Base-by-base conservation (phyloP, 352 stramenopile species). In the Pythium oligandrum region DNA sequence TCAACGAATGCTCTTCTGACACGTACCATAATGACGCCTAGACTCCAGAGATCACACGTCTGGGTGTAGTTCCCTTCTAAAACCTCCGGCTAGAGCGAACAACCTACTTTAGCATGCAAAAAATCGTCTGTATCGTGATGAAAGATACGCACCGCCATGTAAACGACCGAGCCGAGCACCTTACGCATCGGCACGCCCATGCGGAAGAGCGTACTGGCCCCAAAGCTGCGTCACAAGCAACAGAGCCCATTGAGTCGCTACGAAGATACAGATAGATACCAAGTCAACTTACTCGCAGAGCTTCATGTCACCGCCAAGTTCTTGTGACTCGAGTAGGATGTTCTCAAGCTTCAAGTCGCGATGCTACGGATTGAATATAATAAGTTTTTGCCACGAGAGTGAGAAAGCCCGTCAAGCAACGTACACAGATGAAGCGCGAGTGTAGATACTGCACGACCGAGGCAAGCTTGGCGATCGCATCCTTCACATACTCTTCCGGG, bases 281-380 rank as follows among this genome's bases (percentile, higher is more conserved):
- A 26, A 26, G 17, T 26, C 17, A 26, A 57, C 77, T 33, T 71
- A 92, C 82, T 93, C 82, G 78, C 82, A 93, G 36, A 93, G 74
- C 51, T 93, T 89, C 56, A 90, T 83, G 45, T 71, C 64, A 4
- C 69, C 73, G 3, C 73, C 76, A 6, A 71, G 54, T 10, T 78
- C 64, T 37, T 78, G 64, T 1, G 58, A 64, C 30, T 90, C 73
- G n/a, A 87, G 51, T n/a, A 93, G 53, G 45, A 93, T 88, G 45
- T 93, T 93, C 40, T 93, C 82, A 0, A 93, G 66, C 50, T 93
- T 93, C 12, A 93, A 38, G 48, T 93, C 82, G 1, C 82, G 82
- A 46, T 93, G 82, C 79, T 90, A 46, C 17, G 4, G 10, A 53
- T 39, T 44, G 10, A 2, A 40, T 44, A 8, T 3, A 32, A 51